Conservation (phyloP, 208 protist species). For the Leishmania turanica region DNA sequence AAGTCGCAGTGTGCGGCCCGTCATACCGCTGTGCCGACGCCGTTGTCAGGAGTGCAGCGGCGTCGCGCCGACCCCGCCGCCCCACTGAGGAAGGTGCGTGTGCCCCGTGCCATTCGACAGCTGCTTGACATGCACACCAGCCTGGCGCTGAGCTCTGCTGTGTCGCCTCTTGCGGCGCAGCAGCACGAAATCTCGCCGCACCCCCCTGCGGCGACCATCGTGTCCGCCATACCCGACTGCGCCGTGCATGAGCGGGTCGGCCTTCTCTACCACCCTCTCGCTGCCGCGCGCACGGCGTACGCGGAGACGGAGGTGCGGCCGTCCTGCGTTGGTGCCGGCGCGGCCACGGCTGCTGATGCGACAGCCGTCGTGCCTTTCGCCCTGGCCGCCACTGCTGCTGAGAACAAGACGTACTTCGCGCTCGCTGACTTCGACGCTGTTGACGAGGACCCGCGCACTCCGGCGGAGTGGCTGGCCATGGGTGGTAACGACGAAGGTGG, state of each 20-base stretch:
- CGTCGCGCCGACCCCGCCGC: conserved; percentile 9
- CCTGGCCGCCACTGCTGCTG: background rate
- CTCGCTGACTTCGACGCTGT: conserved; percentile 89
- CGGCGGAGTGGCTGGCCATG: conserved; percentile 84
- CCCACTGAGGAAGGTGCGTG: conserved; percentile 17
- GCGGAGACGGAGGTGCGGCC: conserved; percentile 59
- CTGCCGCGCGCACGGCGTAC: conserved; percentile 70
- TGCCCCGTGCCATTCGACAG: conserved; percentile 17
- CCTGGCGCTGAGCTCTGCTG: background rate
- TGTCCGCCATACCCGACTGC: conserved; percentile 5
- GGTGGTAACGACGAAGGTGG: conserved; percentile 45
- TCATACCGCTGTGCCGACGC: background rate
- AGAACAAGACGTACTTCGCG: conserved; percentile 62
- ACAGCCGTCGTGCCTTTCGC: background rate
- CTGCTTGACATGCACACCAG: conserved; percentile 6
- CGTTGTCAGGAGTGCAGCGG: background rate
- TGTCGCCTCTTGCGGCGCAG: background rate
- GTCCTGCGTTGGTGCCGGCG: background rate
- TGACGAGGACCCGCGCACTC: conserved; percentile 68
- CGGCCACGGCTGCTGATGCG: conserved; percentile 7
- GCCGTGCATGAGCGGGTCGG: conserved; percentile 63
- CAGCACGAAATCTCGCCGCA: conserved; percentile 2
- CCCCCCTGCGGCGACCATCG: conserved; percentile 1
- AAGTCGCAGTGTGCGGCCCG: conserved; percentile 3
- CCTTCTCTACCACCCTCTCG: conserved; percentile 58